Evolutionary conservation across 306 rosid species (phyloP).

Genomic region (Cucurbita pepo): DNA sequence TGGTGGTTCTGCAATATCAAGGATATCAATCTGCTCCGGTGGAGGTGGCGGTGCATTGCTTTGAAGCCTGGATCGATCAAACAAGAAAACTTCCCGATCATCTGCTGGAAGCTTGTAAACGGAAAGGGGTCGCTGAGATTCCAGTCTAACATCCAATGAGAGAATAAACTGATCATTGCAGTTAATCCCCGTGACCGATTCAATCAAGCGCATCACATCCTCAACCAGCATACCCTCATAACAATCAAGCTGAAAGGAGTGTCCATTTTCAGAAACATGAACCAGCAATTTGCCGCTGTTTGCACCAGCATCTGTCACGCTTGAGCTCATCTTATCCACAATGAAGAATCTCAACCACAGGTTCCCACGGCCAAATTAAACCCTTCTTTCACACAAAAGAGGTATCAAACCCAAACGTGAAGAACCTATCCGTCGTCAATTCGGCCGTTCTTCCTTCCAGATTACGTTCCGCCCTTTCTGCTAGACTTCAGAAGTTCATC

Average conservation of each 20-base stretch:
- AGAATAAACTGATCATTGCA: conserved; percentile 71
- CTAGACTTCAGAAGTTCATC: background rate
- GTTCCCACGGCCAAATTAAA: conserved; percentile 8
- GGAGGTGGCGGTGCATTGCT: conserved; percentile 39
- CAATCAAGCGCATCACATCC: conserved; percentile 52
- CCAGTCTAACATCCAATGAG: conserved; percentile 64
- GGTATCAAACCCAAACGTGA: conserved; percentile 5
- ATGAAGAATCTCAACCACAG: conserved; percentile 4
- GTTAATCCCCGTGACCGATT: conserved; percentile 34
- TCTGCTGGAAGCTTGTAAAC: conserved; percentile 77
- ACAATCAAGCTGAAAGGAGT: conserved; percentile 54
- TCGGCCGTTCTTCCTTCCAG: background rate
- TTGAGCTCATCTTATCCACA: conserved; percentile 56
- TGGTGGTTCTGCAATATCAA: conserved; percentile 35
- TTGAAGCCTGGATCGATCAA: conserved; percentile 66
- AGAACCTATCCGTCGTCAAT: conserved; percentile 1
- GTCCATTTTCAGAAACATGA: conserved; percentile 90
- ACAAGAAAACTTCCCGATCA: conserved; percentile 61
- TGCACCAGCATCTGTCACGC: conserved; percentile 27
- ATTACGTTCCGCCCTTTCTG: background rate
- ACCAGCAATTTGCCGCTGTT: conserved; percentile 53
- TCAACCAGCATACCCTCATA: conserved; percentile 55
- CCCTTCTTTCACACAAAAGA: background rate
- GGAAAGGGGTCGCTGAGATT: conserved; percentile 50
- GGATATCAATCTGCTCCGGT: conserved; percentile 41